These are phyloP conservation scores for Didymella exigua DNA, from an alignment of 2,329 filamentous ascomycete genomes.

Conservation along the genomic window DNA sequence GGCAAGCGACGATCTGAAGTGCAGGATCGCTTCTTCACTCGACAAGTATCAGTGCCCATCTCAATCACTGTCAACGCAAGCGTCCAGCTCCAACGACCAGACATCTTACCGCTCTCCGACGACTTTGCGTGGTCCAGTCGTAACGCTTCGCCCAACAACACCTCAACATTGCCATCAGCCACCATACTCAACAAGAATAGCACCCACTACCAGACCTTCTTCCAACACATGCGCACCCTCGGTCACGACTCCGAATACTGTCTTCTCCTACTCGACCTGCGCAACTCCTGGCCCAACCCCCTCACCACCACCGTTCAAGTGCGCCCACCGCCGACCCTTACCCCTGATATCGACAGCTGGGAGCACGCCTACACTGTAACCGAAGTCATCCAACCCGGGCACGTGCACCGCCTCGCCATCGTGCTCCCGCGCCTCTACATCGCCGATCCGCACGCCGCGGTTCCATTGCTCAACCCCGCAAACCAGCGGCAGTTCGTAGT, in stretches of 20 bases:
- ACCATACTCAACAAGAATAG: constrained; percentile 33
- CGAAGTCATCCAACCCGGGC: constrained; percentile 61
- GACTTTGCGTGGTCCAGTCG: constrained; percentile 68
- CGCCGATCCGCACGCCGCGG: constrained; percentile 74
- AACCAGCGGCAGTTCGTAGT: constrained; percentile 94
- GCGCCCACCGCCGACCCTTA: constrained; percentile 30
- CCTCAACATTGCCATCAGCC: background rate
- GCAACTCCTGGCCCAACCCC: constrained; percentile 87
- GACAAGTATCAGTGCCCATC: constrained; percentile 79
- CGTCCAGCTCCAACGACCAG: constrained; percentile 79
- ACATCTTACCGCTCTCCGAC: constrained; percentile 75
- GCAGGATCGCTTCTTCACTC: constrained; percentile 77
- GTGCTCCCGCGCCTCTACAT: constrained; percentile 77
- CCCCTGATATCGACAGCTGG: constrained; percentile 19
- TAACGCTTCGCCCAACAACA: background rate
- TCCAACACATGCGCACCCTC: constrained; percentile 50
- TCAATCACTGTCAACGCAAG: constrained; percentile 92
- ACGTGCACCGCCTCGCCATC: constrained; percentile 74
- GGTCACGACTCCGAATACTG: constrained; percentile 68
- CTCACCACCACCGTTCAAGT: constrained; percentile 69
- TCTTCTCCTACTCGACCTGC: constrained; percentile 79
- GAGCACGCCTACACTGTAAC: constrained; percentile 33
- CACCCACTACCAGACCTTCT: constrained; percentile 53
- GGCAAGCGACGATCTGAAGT: constrained; percentile 71
- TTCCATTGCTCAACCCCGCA: constrained; percentile 79